Evolutionary conservation across 2,329 filamentous ascomycete species (phyloP).

Genomic region (Arthrinium puccinioides): DNA sequence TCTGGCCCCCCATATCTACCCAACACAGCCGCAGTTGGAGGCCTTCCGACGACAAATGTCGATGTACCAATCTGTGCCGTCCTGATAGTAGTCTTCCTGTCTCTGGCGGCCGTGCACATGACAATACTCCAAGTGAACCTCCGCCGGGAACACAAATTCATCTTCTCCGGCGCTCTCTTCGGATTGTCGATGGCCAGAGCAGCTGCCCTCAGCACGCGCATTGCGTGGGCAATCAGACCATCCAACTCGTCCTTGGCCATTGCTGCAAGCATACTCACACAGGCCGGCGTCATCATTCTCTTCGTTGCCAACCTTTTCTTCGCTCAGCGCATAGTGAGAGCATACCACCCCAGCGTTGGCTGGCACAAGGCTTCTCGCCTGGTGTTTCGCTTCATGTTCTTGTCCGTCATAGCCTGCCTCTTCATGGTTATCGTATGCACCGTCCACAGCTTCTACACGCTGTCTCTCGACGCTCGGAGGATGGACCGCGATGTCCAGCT

Average conservation of each 20-base stretch:
- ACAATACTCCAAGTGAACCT: constrained; percentile 37
- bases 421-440: constrained; percentile 23
- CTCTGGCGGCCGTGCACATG: constrained; percentile 37
- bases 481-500: constrained; percentile 19
- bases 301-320: constrained; percentile 31
- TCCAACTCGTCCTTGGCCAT: constrained; percentile 23
- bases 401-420: constrained; percentile 17
- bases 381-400: constrained; percentile 18
- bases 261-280: constrained; percentile 26
- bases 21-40: not conserved
- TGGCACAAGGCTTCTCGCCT: constrained; percentile 23
- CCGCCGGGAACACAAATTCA: constrained; percentile 28
- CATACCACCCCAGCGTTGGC: constrained; percentile 26
- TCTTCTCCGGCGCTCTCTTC: constrained; percentile 27
- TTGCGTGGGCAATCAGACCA: constrained; percentile 23
- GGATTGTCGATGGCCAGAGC: constrained; percentile 28
- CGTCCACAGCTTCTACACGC: constrained; percentile 20
- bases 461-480: constrained; percentile 11
- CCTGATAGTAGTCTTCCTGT: not conserved
- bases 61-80: constrained; percentile 2
- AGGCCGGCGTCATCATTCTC: constrained; percentile 26
- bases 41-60: not conserved
- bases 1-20: constrained; percentile 2
- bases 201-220: constrained; percentile 26
- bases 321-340: constrained; percentile 29